Percentiles rank a stretch among this genome's conserved stretches.
These are phyloP conservation scores for Lactarius sp. DNA, from an alignment of 768 basidiomycete genomes.

Conservation along the genomic window DNA sequence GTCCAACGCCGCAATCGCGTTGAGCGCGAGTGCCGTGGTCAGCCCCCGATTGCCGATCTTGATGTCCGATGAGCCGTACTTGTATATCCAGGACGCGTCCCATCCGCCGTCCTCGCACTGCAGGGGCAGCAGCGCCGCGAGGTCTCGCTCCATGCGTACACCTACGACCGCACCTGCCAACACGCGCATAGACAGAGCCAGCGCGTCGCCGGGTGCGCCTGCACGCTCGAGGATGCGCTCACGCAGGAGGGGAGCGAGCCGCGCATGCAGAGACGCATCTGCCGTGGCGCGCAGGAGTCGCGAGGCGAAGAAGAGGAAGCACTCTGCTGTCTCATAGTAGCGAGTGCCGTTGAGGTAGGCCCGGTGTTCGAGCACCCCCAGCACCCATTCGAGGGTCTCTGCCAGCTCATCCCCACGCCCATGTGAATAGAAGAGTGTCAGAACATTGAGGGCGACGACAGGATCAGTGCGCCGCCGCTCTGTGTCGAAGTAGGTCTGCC, in stretches of 20 bases:
- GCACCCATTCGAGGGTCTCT: constrained; percentile 45
- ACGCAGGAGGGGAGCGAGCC: constrained; percentile 39
- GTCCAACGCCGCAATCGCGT: constrained; percentile 39
- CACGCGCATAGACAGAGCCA: constrained; percentile 56
- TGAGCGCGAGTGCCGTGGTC: constrained; percentile 49
- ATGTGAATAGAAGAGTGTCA: constrained; percentile 46
- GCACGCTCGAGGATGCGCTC: constrained; percentile 47
- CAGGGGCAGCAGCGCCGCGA: constrained; percentile 40
- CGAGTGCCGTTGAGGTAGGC: constrained; percentile 52
- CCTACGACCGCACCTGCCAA: constrained; percentile 41
- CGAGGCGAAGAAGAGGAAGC: constrained; percentile 48
- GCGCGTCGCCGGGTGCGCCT: constrained; percentile 45
- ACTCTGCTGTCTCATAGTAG: constrained; percentile 50
- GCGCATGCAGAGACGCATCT: constrained; percentile 34
- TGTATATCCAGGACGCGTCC: constrained; percentile 53
- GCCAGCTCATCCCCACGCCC: constrained; percentile 45
- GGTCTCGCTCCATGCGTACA: constrained; percentile 41
- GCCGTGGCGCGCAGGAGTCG: constrained; percentile 39
- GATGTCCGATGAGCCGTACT: constrained; percentile 45
- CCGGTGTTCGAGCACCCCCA: constrained; percentile 45
- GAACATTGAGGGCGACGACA: constrained; percentile 47
- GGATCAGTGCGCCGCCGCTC: constrained; percentile 49
- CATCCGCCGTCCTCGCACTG: constrained; percentile 55
- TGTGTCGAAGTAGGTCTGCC: constrained; percentile 50
- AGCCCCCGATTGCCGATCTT: constrained; percentile 52